Evolutionary conservation across 2,329 filamentous ascomycete species (phyloP), one percentile per base, ranked within the genome.

Genomic region (Huntiella moniliformis): DNA sequence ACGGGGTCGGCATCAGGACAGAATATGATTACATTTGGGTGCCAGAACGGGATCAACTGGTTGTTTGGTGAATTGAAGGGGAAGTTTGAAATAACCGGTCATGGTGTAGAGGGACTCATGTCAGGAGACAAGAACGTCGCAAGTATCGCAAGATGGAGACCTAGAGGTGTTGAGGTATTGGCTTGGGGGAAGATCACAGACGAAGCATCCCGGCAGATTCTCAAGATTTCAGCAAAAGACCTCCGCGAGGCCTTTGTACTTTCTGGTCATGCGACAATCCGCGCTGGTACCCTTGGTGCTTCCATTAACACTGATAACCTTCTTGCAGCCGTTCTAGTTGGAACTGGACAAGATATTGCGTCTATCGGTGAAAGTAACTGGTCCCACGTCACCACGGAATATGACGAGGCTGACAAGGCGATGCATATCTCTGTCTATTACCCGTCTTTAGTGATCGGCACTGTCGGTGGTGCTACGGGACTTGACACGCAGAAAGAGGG

Each of bases 171-270:
- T 18, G 28, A 42, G 32, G 45, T 47, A 28, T 22, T 47, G 13
- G 38, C 45, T 13, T 47, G 45, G 45, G 45, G 45, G 5, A 47
- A 18, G 8, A 10, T 47, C 8, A 47, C 38, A 3, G 38, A 42
- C 34, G 38, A 42, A 16, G 40, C 38, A 5, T 42, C 28, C 17
- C 45, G 35, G 11, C 5, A 10, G 12, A 13, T 42, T 12, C 34
- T 47, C 13, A 18, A 13, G 4, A 13, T 36, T 6, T 31, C 32
- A 7, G 32, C 13, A 7, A 13, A 16, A 3, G 22, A 4, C 7
- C 22, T 22, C 22, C 22, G 22, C 5, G 38, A 22, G 11, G 8
- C 15, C 7, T n/a, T 5, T 10, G n/a, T 7, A 17, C 2, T 11
- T 15, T 4, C 15, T 6, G 8, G 2, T 4, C 22, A 22, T 22